phyloP scores from a whole-genome alignment of 208 protist genomes.

The Histomonas meleagridis region DNA sequence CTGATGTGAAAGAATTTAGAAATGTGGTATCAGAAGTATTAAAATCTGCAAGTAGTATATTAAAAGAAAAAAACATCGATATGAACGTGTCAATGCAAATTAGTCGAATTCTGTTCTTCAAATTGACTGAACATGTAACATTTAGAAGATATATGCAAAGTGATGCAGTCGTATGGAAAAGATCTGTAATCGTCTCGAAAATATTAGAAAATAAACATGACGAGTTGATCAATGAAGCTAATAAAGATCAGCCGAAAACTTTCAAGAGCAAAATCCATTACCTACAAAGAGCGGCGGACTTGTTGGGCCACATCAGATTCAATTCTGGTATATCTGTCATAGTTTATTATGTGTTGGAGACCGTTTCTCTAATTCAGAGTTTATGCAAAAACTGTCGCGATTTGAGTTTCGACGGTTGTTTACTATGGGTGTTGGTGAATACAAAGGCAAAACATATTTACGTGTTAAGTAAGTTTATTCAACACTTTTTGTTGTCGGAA shows the following conservation, averaged over 20 bases:
- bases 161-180: not conserved
- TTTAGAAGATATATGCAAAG: not conserved
- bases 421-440: not conserved
- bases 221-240: not conserved
- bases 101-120: conserved; percentile 4
- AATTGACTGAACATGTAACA: not conserved
- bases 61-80: too few relatives aligned
- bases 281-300: not conserved
- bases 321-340: conserved; percentile 20
- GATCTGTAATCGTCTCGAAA: not conserved
- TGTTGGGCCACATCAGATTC: not conserved
- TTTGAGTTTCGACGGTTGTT: not conserved
- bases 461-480: conserved; percentile 21
- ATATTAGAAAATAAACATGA: not conserved
- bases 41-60: too few relatives aligned
- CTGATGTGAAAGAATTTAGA: too few relatives aligned
- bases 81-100: too few relatives aligned
- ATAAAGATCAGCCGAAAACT: not conserved
- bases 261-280: not conserved
- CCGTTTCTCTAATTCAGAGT: not conserved
- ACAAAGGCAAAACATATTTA: conserved; percentile 18
- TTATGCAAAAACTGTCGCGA: not conserved
- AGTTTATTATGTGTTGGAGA: not conserved
- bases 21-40: too few relatives aligned
- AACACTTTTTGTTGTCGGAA: not conserved